Base-by-base conservation (phyloP, 768 basidiomycete genomes). In the Crassisporium funariophilum region DNA sequence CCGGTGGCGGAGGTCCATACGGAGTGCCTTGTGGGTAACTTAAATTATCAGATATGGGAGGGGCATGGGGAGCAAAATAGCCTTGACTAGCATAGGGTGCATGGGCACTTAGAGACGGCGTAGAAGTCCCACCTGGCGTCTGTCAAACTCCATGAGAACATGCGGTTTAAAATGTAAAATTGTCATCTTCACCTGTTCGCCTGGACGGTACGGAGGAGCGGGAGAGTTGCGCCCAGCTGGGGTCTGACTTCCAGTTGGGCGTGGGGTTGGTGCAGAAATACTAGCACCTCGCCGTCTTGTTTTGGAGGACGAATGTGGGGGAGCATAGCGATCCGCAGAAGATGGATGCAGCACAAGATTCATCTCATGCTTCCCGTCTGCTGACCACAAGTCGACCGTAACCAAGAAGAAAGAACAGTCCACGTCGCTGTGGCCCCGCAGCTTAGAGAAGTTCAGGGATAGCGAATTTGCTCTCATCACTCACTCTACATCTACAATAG, bases 311-410 rank as follows among this genome's bases (percentile, higher is more conserved):
- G 68, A 54, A 41, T 75, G 67, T 13, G 74, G 60, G 2, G 86
- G 77, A n/a, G 81, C 74, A 64, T 84, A 87, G 41, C 88, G 81
- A 60, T 91, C 88, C 24, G 81, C 72, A 4, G 91, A 83, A 1
- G 87, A 87, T 0, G 93, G 91, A 60, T 93, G 91, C 16, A 91
- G 74, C 34, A 97, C 91, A 12, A 95, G 81, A 64, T 95, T 95
- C 73, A 87, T 86, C 61, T 95, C 91, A 22, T 84, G 78, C 53
- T 77, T 82, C 11, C 83, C 87, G 56, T 94, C 91, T 35, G 75
- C 77, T 0, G 90, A 91, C 89, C 92, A 95, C 2, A 98, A 71
- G 68, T 97, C 94, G n/a, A 91, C 91, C 13, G 90, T 89, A 20
- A 92, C 86, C 34, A 97, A 67, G 63, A 98, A 91, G 68, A 93